Evolutionary conservation across 23 red algal genomes (phyloP), one percentile per base, ranked within the genome.

Genomic region (Pyropia haitanensis): DNA sequence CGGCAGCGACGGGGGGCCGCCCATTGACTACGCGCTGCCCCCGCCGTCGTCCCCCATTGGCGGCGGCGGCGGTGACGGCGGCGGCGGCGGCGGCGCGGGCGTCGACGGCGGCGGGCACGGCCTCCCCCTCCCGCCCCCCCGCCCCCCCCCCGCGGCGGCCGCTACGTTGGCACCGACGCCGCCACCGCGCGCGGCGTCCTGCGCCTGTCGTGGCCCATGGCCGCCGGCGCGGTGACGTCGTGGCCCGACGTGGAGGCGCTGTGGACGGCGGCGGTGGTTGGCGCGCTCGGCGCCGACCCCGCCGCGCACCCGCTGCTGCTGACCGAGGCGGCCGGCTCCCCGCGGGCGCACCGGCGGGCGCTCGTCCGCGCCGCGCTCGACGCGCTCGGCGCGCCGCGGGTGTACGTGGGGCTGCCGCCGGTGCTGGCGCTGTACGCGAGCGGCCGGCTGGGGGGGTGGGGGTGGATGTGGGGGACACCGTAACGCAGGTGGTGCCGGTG

Each of bases 291-390:
- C 23, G 70, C 73, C 33, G 63, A 52, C 31, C 70, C 65, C 27
- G 80, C 69, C 46, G 80, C 72, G 24, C 80, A 85, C 48, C 80
- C 80, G 22, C 39, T 76, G 18, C 51, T 85, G 25, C 61, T 85
- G 54, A 85, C 80, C 2, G 80, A 85, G 33, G 69, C 65, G 34
- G 80, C 80, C 25, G 39, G 51, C 23, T 75, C 72, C 25, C 30
- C 80, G 63, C 69, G 70, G 22, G 30, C 21, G 17, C 73, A 85
- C 51, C 80, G 80, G 63, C 69, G 75, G 54, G 60, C 63, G 15
- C n/a, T 85, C 17, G 80, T 44, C 3, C 60, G 75, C 68, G 68
- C 75, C 18, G 68, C 75, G 69, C 75, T 85, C 49, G 80, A 85
- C 16, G 58, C 53, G 8, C 52, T 65, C n/a, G 58, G 67, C 49